Evolutionary conservation across 495 filamentous ascomycete genomes (phyloP), one percentile per base, ranked within the genome.

Genomic region (Lophiostoma macrostomum): DNA sequence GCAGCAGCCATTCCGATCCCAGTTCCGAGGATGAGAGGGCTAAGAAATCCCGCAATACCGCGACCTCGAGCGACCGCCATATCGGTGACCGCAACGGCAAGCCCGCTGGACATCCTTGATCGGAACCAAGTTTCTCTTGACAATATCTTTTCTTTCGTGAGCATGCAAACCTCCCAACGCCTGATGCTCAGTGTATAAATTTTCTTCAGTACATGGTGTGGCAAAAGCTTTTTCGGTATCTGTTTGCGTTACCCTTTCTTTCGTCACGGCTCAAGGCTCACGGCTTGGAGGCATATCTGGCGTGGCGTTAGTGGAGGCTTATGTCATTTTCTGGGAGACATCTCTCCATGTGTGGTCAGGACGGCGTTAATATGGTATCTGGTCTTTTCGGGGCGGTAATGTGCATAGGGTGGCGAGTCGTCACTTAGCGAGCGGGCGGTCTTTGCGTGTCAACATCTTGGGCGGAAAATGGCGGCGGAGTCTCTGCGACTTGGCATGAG

Each of bases 21-120:
- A 52, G 61, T 13, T 68, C 66, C 10, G 69, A 69, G 4, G 65
- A 71, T 42, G 67, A 68, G n/a, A 56, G 53, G 19, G 22, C 38
- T 4, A 53, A 53, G 23, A 54, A 51, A 31, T 46, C 31, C 22
- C 36, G 28, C 23, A 50, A 34, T 14, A 18, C 13, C 16, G 7
- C 27, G 13, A 16, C 28, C 13, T 6, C 43, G 12, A 27, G 8
- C 12, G 56, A 41, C 13, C 10, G 29, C 16, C 37, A 46, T 8
- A 37, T n/a, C 14, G 37, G 24, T 13, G 19, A 16, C 31, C n/a
- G 27, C 7, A 20, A 35, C 22, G 39, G 55, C 38, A 46, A 44
- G n/a, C 39, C 41, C n/a, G 16, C 7, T 18, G 45, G 36, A n/a
- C 36, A 56, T 22, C 43, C 52, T 12, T 47, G 32, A 56, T 44